phyloP scores from a whole-genome alignment of 129 eudicot genomes.

The Centaurea solstitialis region DNA sequence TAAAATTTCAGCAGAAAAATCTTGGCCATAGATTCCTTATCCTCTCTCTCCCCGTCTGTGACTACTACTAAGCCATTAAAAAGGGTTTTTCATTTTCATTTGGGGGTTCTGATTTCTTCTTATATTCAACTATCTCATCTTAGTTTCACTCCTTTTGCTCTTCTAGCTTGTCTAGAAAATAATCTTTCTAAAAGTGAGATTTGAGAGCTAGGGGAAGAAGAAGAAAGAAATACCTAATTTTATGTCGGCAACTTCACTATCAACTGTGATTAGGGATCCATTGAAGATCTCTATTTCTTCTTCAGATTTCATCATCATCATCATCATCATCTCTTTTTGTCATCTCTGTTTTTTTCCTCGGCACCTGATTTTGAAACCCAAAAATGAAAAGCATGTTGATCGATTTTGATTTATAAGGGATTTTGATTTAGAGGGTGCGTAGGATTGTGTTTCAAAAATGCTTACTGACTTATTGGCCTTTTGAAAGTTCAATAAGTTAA shows the following conservation, averaged over 20 bases:
- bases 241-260: conserved; percentile 69
- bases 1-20: conserved; percentile 19
- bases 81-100: conserved; percentile 9
- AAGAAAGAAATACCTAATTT: conserved; percentile 17
- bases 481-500: too few species aligned
- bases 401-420: too few species aligned
- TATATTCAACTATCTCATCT: conserved; percentile 30
- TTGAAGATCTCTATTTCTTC: conserved; percentile 46
- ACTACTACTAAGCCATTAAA: conserved; percentile 4
- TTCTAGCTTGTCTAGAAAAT: not conserved
- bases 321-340: conserved; percentile 11
- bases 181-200: conserved; percentile 19
- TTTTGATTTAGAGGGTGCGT: too few species aligned
- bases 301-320: conserved; percentile 28
- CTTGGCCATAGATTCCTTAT: conserved; percentile 56
- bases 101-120: not conserved
- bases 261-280: conserved; percentile 59
- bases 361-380: conserved; percentile 25
- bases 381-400: too few species aligned
- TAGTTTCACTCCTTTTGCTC: conserved; percentile 27
- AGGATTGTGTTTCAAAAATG: too few species aligned
- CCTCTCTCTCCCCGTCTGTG: conserved; percentile 8
- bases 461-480: too few species aligned
- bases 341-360: conserved; percentile 57
- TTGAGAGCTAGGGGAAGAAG: conserved; percentile 18